Evolutionary conservation across 331 rosid genomes (phyloP).

Genomic region (Acacia concinna): DNA sequence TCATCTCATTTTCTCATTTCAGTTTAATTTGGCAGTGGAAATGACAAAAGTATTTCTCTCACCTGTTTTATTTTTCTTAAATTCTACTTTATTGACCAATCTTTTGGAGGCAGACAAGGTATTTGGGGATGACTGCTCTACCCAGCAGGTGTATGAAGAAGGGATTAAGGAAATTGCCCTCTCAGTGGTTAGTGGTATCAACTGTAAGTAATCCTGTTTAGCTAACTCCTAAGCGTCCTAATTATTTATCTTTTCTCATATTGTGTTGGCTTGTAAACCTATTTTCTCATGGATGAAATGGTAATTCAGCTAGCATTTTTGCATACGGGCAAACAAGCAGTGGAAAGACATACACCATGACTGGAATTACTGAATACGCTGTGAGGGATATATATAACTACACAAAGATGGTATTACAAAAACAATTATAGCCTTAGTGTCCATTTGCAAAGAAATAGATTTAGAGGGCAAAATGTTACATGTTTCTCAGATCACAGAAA

Average conservation of each 20-base stretch:
- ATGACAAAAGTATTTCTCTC: not conserved
- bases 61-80: not conserved
- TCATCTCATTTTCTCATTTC: not conserved
- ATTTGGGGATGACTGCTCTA: constrained; percentile 54
- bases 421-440: constrained; percentile 4
- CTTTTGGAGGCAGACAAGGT: constrained; percentile 57
- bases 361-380: constrained; percentile 71
- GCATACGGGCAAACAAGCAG: constrained; percentile 96
- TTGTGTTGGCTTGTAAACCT: not conserved
- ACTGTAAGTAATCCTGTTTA: constrained; percentile 57
- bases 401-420: constrained; percentile 55
- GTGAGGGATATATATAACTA: constrained; percentile 62
- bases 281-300: constrained; percentile 12
- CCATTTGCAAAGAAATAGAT: constrained; percentile 15
- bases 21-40: not conserved
- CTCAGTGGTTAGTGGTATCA: constrained; percentile 75
- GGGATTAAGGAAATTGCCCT: constrained; percentile 80
- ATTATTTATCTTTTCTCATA: not conserved
- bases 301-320: constrained; percentile 65
- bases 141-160: constrained; percentile 66
- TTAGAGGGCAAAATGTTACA: constrained; percentile 28
- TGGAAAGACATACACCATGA: constrained; percentile 93
- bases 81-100: constrained; percentile 18
- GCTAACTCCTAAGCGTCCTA: constrained; percentile 15
- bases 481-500: constrained; percentile 56